Conservation (phyloP, 495 filamentous ascomycete species). For the Jackrogersella multiformis region DNA sequence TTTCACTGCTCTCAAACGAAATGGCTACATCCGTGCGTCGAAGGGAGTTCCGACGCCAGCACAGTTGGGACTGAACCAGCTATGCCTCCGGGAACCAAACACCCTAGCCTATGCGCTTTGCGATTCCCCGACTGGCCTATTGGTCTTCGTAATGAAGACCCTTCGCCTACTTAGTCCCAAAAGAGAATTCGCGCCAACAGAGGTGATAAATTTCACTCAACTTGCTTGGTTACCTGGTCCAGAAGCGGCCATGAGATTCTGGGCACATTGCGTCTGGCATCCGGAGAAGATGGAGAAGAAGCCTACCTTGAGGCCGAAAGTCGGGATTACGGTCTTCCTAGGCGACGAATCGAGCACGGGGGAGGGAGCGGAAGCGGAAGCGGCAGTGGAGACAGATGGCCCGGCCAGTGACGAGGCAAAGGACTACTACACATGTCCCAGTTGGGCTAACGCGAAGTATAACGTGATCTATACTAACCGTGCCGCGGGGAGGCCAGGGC, state of each 20-base stretch:
- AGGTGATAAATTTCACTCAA: slow-evolving; percentile 57
- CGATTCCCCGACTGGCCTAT: slow-evolving; percentile 62
- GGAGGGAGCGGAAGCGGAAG: slow-evolving; percentile 3
- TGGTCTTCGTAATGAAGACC: slow-evolving; percentile 54
- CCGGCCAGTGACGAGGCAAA: slow-evolving; percentile 14
- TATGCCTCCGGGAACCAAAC: slow-evolving; percentile 55
- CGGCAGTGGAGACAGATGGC: not conserved
- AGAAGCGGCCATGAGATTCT: slow-evolving; percentile 57
- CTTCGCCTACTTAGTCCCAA: slow-evolving; percentile 47
- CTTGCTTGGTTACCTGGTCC: slow-evolving; percentile 62
- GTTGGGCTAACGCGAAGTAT: slow-evolving; percentile 55
- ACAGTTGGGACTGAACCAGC: slow-evolving; percentile 35
- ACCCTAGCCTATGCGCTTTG: slow-evolving; percentile 62
- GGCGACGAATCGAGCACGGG: slow-evolving; percentile 36
- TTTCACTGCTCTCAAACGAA: slow-evolving; percentile 43
- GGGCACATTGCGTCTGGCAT: slow-evolving; percentile 51
- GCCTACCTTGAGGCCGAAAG: slow-evolving; percentile 37
- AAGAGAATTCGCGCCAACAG: slow-evolving; percentile 49
- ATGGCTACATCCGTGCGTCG: slow-evolving; percentile 13
- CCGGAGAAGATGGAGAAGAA: slow-evolving; percentile 39
- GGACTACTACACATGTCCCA: slow-evolving; percentile 52
- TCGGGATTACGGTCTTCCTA: slow-evolving; percentile 58
- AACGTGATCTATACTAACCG: slow-evolving; percentile 53
- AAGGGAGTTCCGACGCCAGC: slow-evolving; percentile 26
- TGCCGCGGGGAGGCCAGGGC: slow-evolving; percentile 41